These are phyloP conservation scores for Globisporangium sylvaticum DNA, from an alignment of 352 stramenopile species.

Conservation along the genomic window DNA sequence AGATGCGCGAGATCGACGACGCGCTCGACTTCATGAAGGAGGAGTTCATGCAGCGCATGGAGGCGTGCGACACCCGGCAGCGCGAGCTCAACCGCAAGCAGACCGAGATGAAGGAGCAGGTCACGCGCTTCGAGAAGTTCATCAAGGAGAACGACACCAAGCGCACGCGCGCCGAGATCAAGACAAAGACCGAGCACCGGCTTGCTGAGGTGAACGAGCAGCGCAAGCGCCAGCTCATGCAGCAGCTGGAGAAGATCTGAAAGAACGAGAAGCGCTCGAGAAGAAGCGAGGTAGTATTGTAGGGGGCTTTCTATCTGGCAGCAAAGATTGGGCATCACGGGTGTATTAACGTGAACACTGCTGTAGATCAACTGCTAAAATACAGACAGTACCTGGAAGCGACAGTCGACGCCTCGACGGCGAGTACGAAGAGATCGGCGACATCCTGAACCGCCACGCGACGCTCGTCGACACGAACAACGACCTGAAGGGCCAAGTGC, in stretches of 20 bases:
- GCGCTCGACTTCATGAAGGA: slow-evolving; percentile 92
- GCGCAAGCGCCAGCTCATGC: slow-evolving; percentile 68
- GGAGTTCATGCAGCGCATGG: slow-evolving; percentile 86
- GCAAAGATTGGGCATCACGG: too few relatives aligned
- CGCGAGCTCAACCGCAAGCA: slow-evolving; percentile 85
- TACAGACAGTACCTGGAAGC: slow-evolving; percentile 84
- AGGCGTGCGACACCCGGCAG: slow-evolving; percentile 79
- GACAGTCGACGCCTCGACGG: slow-evolving; percentile 76
- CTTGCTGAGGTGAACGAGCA: slow-evolving; percentile 70
- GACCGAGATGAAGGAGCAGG: slow-evolving; percentile 89
- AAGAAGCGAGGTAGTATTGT: slow-evolving; percentile 48
- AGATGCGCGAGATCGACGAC: slow-evolving; percentile 91
- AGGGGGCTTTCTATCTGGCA: too few relatives aligned
- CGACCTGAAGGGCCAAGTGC: slow-evolving; percentile 77
- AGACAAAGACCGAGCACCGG: slow-evolving; percentile 83
- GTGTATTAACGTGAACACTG: background rate
- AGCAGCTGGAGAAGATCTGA: slow-evolving; percentile 66
- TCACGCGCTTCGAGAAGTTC: slow-evolving; percentile 90
- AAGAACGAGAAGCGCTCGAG: slow-evolving; percentile 63
- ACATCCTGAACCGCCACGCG: slow-evolving; percentile 80
- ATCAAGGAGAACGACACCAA: slow-evolving; percentile 94
- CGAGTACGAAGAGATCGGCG: slow-evolving; percentile 81
- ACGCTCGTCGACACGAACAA: slow-evolving; percentile 88
- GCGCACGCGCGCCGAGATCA: slow-evolving; percentile 80
- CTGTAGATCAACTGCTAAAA: slow-evolving; percentile 61